Evolutionary conservation across 2,329 filamentous ascomycete species (phyloP).

Genomic region (Stagonosporopsis cucurbitacearum): DNA sequence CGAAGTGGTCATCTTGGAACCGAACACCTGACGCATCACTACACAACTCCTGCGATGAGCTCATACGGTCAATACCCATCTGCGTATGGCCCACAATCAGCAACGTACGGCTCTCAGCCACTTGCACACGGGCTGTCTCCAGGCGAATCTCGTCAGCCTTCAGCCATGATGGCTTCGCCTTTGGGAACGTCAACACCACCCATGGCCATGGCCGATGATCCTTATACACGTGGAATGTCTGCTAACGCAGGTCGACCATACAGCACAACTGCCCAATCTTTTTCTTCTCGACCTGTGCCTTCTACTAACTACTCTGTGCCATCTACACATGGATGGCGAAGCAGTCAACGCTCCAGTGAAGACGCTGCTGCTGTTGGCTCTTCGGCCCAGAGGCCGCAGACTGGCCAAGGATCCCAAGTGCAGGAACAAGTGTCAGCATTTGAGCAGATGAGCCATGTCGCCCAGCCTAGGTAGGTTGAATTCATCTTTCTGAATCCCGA

Average conservation of each 20-base stretch:
- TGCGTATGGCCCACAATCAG: neutral
- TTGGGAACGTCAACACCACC: neutral
- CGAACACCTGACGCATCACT: neutral
- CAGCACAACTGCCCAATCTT: neutral
- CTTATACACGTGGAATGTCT: conserved; percentile 10
- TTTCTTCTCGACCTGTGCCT: neutral
- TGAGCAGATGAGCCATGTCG: conserved; percentile 22
- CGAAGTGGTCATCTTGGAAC: neutral
- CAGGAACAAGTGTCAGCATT: conserved; percentile 25
- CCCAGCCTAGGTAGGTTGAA: conserved; percentile 13
- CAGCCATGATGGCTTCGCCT: neutral
- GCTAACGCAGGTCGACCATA: conserved; percentile 1
- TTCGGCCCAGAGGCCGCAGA: neutral
- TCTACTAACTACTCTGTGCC: neutral
- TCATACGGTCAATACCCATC: neutral
- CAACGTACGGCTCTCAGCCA: neutral
- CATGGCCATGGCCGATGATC: conserved; percentile 15
- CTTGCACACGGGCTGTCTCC: neutral
- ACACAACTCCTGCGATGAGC: neutral
- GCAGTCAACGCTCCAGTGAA: conserved; percentile 32
- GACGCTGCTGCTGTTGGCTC: conserved; percentile 23
- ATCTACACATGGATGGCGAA: conserved; percentile 6
- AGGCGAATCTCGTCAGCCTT: neutral
- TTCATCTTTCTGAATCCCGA: neutral
- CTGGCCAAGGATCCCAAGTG: conserved; percentile 16